Base-by-base conservation (phyloP, 148 eudicot species). In the Salicornia ramosissima region DNA sequence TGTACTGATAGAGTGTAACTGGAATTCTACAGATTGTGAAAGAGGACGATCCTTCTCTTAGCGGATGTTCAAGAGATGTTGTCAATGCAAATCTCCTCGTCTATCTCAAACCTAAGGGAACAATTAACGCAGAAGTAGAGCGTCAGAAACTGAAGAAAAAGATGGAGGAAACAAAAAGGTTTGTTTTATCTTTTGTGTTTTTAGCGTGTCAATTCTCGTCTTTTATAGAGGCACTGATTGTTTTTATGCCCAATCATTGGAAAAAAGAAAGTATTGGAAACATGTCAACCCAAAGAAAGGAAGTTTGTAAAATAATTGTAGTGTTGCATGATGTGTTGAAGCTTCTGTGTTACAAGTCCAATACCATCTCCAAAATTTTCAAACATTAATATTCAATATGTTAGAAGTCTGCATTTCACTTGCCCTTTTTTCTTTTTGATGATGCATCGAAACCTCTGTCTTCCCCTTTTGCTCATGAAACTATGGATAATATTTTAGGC, bases 81-180 rank as follows among this genome's bases (percentile, higher is more conserved):
- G 97, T 94, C 26, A 82, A 87, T 65, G 96, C 86, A 80, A 64
- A 76, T 43, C 79, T 90, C 18, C 80, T 86, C n/a, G 91, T 90
- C 13, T 94, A 76, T 78, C 83, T 90, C 15, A 78, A 82, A 65
- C 82, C 80, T 33, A 74, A 75, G 69, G 92, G 92, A 71, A 78
- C 80, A 60, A 74, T 94, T 45, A 81, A 90, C 51, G 79, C 81
- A 19, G 88, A 88, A 71, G 89, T 82, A 43, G 97, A 94, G 75
- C 86, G 85, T 65, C 87, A 86, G 78, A 87, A 86, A 79, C 80
- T 85, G 47, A 82, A 71, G 74, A 87, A 84, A 70, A 85, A 81
- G 81, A 88, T 76, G 80, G 89, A 87, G 34, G 98, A 90, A 31
- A 64, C 84, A 33, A 82, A 76, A 49, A 87, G 83, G 97, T 94